These are phyloP conservation scores for Colletotrichum musae DNA, from an alignment of 2,329 filamentous ascomycete genomes.

Conservation along the genomic window DNA sequence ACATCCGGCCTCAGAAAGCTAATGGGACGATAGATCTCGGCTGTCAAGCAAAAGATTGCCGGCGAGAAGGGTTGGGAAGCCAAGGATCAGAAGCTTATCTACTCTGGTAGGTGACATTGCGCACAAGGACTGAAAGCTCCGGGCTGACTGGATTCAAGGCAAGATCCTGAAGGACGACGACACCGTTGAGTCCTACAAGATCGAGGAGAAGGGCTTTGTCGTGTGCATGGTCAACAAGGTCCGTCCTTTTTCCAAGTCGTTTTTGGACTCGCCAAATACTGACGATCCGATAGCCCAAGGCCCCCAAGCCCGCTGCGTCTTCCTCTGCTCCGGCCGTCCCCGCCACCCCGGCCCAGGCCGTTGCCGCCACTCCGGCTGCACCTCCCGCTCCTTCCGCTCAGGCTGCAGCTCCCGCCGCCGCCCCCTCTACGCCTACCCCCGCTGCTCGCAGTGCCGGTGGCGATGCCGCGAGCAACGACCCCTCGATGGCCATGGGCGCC, in stretches of 20 bases:
- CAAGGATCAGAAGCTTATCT: conserved; percentile 94
- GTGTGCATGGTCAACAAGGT: conserved; percentile 99
- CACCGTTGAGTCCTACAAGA: conserved; percentile 96
- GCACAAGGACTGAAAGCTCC: conserved; percentile 1
- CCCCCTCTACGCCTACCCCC: conserved; percentile 69
- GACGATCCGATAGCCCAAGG: conserved; percentile 54
- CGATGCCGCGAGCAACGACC: conserved; percentile 71
- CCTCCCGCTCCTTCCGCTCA: conserved; percentile 65
- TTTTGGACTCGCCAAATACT: conserved; percentile 9
- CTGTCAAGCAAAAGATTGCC: conserved; percentile 93
- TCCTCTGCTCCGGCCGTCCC: conserved; percentile 71
- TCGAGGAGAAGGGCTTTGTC: conserved; percentile 99
- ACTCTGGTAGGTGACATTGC: conserved; percentile 79
- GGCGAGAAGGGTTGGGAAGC: conserved; percentile 95
- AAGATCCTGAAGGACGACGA: conserved; percentile 99
- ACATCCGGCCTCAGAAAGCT: conserved; percentile 43
- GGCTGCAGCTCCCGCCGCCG: conserved; percentile 61
- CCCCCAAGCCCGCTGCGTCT: conserved; percentile 81
- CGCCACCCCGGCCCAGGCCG: conserved; percentile 72
- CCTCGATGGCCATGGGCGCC: conserved; percentile 86
- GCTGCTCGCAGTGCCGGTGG: conserved; percentile 63
- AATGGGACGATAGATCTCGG: conserved; percentile 75
- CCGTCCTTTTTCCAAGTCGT: conserved; percentile 44
- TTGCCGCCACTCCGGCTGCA: conserved; percentile 65
- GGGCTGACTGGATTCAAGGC: conserved; percentile 66